Percentiles rank a stretch among this genome's conserved stretches.
These are phyloP conservation scores for Exophiala oligosperma DNA, from an alignment of 2,329 filamentous ascomycete genomes.

Conservation along the genomic window DNA sequence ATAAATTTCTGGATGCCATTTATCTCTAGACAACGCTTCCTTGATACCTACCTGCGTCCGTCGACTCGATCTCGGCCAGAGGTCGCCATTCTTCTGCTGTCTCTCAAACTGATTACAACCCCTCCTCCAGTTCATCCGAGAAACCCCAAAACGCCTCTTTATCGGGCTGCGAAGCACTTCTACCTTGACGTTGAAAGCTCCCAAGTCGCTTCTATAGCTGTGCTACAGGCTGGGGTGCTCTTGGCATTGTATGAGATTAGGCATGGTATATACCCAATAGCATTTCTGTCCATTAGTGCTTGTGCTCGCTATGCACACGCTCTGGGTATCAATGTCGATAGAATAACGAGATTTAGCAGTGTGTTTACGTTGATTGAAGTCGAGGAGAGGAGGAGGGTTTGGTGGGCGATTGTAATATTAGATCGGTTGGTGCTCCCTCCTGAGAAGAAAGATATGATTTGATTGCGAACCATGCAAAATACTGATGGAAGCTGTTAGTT, in stretches of 20 bases:
- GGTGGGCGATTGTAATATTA: slow-evolving; percentile 33
- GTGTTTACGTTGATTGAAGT: slow-evolving; percentile 25
- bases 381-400: slow-evolving; percentile 31
- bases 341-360: background rate
- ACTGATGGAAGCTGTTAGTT: no score
- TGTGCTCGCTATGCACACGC: slow-evolving; percentile 21
- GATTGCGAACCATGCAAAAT: no score
- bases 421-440: slow-evolving; percentile 7
- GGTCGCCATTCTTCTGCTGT: slow-evolving; percentile 6
- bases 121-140: slow-evolving; percentile 5
- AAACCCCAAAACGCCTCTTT: slow-evolving; percentile 20
- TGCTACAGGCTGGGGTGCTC: slow-evolving; percentile 34
- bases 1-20: slow-evolving; percentile 27
- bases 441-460: no score
- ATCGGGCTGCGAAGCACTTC: slow-evolving; percentile 30
- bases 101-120: slow-evolving; percentile 2
- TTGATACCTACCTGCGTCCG: slow-evolving; percentile 19
- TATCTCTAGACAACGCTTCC: slow-evolving; percentile 13
- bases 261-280: slow-evolving; percentile 37
- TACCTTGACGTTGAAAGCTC: slow-evolving; percentile 27
- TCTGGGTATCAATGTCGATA: slow-evolving; percentile 19
- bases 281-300: slow-evolving; percentile 31
- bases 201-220: slow-evolving; percentile 27
- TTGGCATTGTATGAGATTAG: slow-evolving; percentile 35
- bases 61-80: slow-evolving; percentile 24